These are phyloP conservation scores for Phytophthora quininea DNA, from an alignment of 352 stramenopile genomes.

Conservation along the genomic window DNA sequence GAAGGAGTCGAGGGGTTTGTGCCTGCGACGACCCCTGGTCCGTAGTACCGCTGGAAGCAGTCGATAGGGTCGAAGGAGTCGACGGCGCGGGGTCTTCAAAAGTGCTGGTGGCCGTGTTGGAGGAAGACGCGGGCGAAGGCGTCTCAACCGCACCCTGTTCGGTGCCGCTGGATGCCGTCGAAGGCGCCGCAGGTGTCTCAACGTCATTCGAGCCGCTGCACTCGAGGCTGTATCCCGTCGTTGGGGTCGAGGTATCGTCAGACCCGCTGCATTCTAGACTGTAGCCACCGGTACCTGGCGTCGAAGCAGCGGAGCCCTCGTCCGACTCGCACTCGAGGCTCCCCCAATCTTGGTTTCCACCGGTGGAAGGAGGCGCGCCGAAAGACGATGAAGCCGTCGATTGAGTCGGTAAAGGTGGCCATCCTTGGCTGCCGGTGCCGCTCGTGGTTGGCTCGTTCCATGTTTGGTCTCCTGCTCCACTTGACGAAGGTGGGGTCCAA, in stretches of 20 bases:
- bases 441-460: background rate
- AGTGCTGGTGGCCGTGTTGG: background rate
- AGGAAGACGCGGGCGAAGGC: background rate
- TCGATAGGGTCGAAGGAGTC: background rate
- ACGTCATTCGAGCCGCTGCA: constrained; percentile 1
- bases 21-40: background rate
- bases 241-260: too few species aligned
- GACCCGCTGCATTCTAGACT: too few species aligned
- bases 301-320: too few species aligned
- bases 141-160: background rate
- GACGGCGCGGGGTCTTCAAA: background rate
- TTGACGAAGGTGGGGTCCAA: background rate
- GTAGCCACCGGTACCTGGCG: too few species aligned
- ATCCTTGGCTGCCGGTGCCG: constrained; percentile 4
- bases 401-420: background rate
- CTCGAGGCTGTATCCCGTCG: background rate
- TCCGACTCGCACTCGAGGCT: background rate
- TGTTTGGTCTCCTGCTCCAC: background rate
- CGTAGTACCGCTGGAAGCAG: background rate
- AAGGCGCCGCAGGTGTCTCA: background rate
- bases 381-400: background rate
- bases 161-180: background rate
- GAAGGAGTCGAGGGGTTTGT: background rate
- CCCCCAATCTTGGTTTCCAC: constrained; percentile 7
- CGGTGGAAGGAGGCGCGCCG: background rate